Evolutionary conservation across 2,329 filamentous ascomycete genomes (phyloP).

Genomic region (Pseudocercospora musae): DNA sequence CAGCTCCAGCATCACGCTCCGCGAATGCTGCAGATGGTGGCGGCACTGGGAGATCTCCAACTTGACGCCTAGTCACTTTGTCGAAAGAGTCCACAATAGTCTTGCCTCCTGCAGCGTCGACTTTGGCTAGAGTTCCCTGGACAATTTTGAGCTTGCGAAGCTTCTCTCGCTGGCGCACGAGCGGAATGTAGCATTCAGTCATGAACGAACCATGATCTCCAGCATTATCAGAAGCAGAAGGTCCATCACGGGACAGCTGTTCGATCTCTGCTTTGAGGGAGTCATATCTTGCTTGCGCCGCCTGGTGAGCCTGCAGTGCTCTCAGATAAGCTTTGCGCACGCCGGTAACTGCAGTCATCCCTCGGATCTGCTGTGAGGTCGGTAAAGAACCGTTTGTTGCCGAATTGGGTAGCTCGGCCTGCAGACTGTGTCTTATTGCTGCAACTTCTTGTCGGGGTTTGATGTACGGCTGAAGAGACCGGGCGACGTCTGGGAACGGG

Average conservation of each 20-base stretch:
- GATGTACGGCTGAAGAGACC: slow-evolving; percentile 32
- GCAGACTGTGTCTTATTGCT: slow-evolving; percentile 28
- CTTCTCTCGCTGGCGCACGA: slow-evolving; percentile 30
- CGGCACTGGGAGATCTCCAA: slow-evolving; percentile 30
- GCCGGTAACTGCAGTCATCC: slow-evolving; percentile 23
- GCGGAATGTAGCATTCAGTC: slow-evolving; percentile 23
- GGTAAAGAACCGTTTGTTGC: slow-evolving; percentile 10
- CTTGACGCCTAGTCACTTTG: slow-evolving; percentile 25
- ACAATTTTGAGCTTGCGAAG: slow-evolving; percentile 29
- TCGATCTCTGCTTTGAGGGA: slow-evolving; percentile 30
- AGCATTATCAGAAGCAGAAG: background rate
- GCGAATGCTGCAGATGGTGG: slow-evolving; percentile 20
- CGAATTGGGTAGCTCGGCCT: slow-evolving; percentile 26
- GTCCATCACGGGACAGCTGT: slow-evolving; percentile 11
- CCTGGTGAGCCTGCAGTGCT: slow-evolving; percentile 31
- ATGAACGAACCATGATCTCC: slow-evolving; percentile 11
- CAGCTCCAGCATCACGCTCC: slow-evolving; percentile 22
- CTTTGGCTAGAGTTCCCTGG: slow-evolving; percentile 23
- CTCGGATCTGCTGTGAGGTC: slow-evolving; percentile 1
- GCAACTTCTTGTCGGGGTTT: slow-evolving; percentile 29
- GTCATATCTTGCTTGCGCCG: slow-evolving; percentile 31
- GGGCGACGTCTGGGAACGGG: slow-evolving; percentile 31
- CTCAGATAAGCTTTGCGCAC: slow-evolving; percentile 33
- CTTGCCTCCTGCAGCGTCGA: slow-evolving; percentile 19
- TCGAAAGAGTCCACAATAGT: slow-evolving; percentile 22